These are phyloP conservation scores for Colletotrichum spinosum DNA, from an alignment of 2,329 filamentous ascomycete species.

Conservation along the genomic window DNA sequence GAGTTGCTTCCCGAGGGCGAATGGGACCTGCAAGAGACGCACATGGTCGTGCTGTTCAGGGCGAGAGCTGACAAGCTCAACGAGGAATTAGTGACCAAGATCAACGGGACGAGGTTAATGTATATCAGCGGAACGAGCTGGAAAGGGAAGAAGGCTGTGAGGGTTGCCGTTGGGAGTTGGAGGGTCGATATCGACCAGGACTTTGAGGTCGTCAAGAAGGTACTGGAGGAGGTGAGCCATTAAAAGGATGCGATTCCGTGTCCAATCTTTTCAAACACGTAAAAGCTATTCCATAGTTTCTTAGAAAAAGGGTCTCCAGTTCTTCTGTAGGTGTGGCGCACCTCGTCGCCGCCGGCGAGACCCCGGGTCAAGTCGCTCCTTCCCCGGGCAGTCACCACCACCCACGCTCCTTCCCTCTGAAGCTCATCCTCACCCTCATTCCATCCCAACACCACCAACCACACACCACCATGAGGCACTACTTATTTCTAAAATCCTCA, in stretches of 20 bases:
- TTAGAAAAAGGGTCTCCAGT: too few relatives aligned
- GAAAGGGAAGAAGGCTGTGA: constrained; percentile 77
- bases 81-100: constrained; percentile 71
- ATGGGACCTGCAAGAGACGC: constrained; percentile 62
- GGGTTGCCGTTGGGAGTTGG: constrained; percentile 92
- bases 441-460: background rate
- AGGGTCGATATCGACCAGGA: constrained; percentile 77
- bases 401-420: constrained; percentile 1
- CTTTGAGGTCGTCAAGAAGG: constrained; percentile 70
- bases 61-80: constrained; percentile 75
- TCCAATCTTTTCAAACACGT: too few relatives aligned
- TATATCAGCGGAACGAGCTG: constrained; percentile 88
- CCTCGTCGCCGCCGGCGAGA: background rate
- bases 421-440: background rate
- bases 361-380: background rate
- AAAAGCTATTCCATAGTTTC: too few relatives aligned
- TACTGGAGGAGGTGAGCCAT: constrained; percentile 64
- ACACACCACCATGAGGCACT: too few relatives aligned
- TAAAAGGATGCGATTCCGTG: too few relatives aligned
- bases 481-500: too few relatives aligned
- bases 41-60: constrained; percentile 77
- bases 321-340: background rate
- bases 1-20: constrained; percentile 70
- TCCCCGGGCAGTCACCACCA: background rate
- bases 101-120: constrained; percentile 80